A percentile compares a stretch with the other conserved stretches of the same genome.
Evolutionary conservation across 139 green algal species (phyloP).

Genomic region (Edaphochlamys debaryana): DNA sequence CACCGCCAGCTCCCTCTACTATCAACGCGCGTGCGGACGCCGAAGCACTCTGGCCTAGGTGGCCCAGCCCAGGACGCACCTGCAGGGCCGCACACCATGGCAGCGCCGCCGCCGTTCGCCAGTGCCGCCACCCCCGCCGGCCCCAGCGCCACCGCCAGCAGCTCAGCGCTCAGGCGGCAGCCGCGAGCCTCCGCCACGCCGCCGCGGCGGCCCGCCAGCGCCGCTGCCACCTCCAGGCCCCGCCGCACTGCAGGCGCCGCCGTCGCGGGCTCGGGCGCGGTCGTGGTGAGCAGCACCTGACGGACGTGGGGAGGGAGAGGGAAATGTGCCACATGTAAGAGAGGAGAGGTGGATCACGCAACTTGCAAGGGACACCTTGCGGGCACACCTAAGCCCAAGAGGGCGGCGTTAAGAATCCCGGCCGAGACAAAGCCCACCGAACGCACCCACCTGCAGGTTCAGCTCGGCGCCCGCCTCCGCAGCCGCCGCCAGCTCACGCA

Average conservation of each 20-base stretch:
- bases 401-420: too few species aligned
- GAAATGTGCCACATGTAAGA: not conserved
- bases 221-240: not conserved
- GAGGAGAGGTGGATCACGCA: too few species aligned
- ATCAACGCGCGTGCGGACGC: too few species aligned
- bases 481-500: not conserved
- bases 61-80: not conserved
- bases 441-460: not conserved
- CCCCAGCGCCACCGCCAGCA: not conserved
- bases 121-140: not conserved
- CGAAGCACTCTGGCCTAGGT: too few species aligned
- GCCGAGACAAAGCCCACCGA: not conserved
- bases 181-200: not conserved
- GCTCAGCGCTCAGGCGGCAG: not conserved
- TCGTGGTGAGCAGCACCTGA: not conserved
- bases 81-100: not conserved
- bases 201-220: not conserved
- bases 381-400: too few species aligned
- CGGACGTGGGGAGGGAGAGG: too few species aligned
- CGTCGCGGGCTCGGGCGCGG: not conserved
- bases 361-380: not conserved
- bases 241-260: not conserved
- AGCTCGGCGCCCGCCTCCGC: not conserved
- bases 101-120: not conserved
- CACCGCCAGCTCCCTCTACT: too few species aligned